A percentile compares a stretch with the other conserved stretches of the same genome.
Conservation (phyloP, 306 rosid species). For the Arachis stenosperma region DNA sequence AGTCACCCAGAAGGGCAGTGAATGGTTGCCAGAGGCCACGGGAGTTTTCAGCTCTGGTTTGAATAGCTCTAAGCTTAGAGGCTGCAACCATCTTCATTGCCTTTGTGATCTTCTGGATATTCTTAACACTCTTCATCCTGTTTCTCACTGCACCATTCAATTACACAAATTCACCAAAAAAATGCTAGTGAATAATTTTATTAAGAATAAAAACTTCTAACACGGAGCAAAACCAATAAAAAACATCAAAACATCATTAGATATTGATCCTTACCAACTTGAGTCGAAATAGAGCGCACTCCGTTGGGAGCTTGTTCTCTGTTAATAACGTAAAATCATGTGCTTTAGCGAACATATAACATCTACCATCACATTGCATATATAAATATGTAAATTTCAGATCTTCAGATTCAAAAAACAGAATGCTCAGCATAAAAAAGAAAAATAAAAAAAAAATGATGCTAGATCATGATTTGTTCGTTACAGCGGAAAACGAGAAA, state of each 20-base stretch:
- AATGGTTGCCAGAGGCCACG: constrained; percentile 99
- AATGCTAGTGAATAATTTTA: constrained; percentile 3
- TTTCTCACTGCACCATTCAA: constrained; percentile 62
- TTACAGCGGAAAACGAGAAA: not conserved
- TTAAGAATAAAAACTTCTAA: not conserved
- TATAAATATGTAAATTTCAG: not conserved
- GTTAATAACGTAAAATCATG: constrained; percentile 35
- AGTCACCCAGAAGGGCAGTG: constrained; percentile 92
- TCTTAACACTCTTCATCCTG: constrained; percentile 98
- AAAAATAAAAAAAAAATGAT: not conserved
- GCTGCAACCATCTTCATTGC: constrained; percentile 99
- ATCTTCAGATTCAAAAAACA: not conserved
- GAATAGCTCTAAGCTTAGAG: constrained; percentile 89
- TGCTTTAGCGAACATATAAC: not conserved
- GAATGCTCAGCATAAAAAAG: not conserved
- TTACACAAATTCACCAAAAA: constrained; percentile 23
- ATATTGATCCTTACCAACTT: constrained; percentile 68
- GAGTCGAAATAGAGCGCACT: constrained; percentile 90
- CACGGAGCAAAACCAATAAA: not conserved
- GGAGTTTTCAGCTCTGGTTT: constrained; percentile 81
- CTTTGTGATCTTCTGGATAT: constrained; percentile 95
- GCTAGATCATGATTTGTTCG: not conserved
- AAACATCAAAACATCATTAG: not conserved
- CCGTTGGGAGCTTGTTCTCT: constrained; percentile 77
- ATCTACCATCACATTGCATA: not conserved